Base-by-base conservation (phyloP, 2,329 filamentous ascomycete genomes). In the Epichloe baconii region DNA sequence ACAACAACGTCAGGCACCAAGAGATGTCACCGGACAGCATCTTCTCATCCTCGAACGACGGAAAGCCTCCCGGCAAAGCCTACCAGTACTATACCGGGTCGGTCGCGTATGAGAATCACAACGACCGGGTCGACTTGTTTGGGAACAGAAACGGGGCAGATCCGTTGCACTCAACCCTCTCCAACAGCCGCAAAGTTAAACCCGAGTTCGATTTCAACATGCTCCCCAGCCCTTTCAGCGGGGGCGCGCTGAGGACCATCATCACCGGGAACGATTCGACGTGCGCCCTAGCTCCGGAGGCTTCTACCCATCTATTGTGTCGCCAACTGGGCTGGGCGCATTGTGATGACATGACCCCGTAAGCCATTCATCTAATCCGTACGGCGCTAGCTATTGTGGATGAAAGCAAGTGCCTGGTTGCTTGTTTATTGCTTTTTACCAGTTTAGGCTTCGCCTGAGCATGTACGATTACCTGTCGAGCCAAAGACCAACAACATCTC, bases 41-140 rank as follows among this genome's bases (percentile, higher is more conserved):
- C 50, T 73, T 81, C 40, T 49, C 47, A 37, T 67, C 74, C 7
- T 54, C 71, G 1, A 74, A 79, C 17, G 74, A 79, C 11, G 69
- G 71, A 19, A 78, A 79, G 60, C 61, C 68, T 2, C 69, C 64
- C 12, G 62, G 69, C 14, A 78, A 77, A 54, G 71, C 70, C 0
- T 80, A 80, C 53, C 72, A 77, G 52, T 80, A 80, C 57, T 80
- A 74, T 55, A 11, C 73, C 75, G 0, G 0, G 57, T 74, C 3
- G 70, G 78, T 48, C 77, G 76, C 57, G 46, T 79, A 77, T 56
- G 75, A 79, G 46, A 64, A 64, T 19, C 65, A 70, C 3, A 62
- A 67, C 31, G 72, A 77, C 46, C 62, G 69, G 1, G 70, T 79
- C 19, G 76, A 79, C 51, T 67, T 79, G 61, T 80, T 76, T 57